A percentile compares a stretch with the other conserved stretches of the same genome.
phyloP scores from a whole-genome alignment of 306 rosid species.

The Senna tora region DNA sequence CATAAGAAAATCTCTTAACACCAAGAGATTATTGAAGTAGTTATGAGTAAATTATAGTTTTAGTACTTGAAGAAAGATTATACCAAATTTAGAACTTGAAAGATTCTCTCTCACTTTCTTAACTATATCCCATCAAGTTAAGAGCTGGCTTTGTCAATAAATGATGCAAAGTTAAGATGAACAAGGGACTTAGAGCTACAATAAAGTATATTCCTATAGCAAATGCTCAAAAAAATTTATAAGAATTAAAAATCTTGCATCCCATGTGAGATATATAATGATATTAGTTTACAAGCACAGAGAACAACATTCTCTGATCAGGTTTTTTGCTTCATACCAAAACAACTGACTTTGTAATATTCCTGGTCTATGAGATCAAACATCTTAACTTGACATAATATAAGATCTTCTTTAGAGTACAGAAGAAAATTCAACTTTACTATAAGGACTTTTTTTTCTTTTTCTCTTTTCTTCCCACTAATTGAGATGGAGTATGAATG shows the following conservation, averaged over 20 bases:
- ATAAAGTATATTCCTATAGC: constrained; percentile 34
- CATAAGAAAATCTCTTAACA: background rate
- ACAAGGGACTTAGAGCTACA: background rate
- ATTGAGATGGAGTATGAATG: constrained; percentile 4
- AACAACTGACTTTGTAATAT: background rate
- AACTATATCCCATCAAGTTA: background rate
- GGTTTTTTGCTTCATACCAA: background rate
- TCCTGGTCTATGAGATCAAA: background rate
- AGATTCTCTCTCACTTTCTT: background rate
- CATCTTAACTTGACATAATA: background rate
- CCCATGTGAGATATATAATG: background rate
- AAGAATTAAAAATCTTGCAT: background rate
- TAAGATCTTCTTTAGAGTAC: background rate
- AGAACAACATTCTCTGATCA: constrained; percentile 9
- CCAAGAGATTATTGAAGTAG: no score
- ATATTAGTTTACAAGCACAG: background rate
- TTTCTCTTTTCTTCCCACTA: no score
- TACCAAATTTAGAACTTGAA: no score
- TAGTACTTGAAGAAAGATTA: no score
- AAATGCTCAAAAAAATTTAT: background rate
- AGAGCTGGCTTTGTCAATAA: background rate
- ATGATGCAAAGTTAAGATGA: constrained; percentile 30
- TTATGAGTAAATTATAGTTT: no score
- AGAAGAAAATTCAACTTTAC: background rate
- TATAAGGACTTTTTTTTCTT: background rate